Percentiles rank a stretch among this genome's conserved stretches.
phyloP scores from a whole-genome alignment of 163 green algal species.

The Scenedesmus sp. region DNA sequence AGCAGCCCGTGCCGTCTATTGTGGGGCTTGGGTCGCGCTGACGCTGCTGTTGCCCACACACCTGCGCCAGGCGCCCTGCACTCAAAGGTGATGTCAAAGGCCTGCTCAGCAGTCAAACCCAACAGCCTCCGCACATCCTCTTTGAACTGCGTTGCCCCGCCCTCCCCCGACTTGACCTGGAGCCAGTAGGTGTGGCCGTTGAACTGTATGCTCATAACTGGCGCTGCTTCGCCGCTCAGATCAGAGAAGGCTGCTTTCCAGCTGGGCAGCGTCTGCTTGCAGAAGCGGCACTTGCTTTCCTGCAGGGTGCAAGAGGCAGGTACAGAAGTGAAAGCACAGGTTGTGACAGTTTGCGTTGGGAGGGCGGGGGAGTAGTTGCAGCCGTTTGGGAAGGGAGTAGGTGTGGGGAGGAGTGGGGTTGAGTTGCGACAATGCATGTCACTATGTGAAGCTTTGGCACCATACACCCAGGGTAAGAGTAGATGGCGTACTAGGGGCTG shows the following conservation, averaged over 20 bases:
- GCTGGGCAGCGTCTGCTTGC: constrained; percentile 23
- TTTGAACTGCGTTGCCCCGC: constrained; percentile 57
- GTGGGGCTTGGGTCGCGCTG: too few relatives aligned
- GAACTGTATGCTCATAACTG: constrained; percentile 54
- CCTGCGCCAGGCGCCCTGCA: constrained; percentile 58
- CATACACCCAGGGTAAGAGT: too few relatives aligned
- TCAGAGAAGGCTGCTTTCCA: constrained; percentile 35
- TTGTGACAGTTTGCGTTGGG: too few relatives aligned
- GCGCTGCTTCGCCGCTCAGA: not conserved
- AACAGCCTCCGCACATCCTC: constrained; percentile 58
- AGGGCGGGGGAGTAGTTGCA: too few relatives aligned
- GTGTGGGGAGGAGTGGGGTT: too few relatives aligned
- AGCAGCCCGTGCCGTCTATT: too few relatives aligned
- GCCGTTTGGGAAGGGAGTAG: too few relatives aligned
- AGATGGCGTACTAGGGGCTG: too few relatives aligned
- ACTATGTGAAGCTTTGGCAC: not conserved
- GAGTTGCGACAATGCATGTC: not conserved
- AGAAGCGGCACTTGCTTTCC: constrained; percentile 52
- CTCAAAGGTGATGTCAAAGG: constrained; percentile 65
- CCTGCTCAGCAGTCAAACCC: constrained; percentile 45
- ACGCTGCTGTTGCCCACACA: too few relatives aligned
- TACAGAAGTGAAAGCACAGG: not conserved
- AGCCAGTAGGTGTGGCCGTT: constrained; percentile 47
- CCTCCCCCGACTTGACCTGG: constrained; percentile 38
- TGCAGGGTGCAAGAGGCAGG: constrained; percentile 6